These are phyloP conservation scores for Coniochaeta sp. DNA, from an alignment of 2,329 filamentous ascomycete genomes.

Conservation along the genomic window DNA sequence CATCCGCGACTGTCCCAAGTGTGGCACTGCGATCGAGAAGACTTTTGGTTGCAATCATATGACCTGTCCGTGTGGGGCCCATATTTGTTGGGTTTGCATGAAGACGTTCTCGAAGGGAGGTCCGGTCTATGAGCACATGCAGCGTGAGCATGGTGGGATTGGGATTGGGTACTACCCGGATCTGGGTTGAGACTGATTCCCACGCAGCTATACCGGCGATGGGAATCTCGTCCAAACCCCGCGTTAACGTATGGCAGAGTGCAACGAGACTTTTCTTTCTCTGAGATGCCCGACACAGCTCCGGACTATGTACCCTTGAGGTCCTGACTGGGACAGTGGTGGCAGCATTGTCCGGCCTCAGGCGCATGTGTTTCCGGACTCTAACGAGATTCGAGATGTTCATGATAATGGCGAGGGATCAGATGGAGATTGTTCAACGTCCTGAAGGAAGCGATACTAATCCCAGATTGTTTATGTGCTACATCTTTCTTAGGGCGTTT, in stretches of 20 bases:
- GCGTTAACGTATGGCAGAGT: not conserved
- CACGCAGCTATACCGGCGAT: not conserved
- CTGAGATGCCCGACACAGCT: not conserved
- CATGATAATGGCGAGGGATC: too few relatives aligned
- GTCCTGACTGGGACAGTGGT: too few relatives aligned
- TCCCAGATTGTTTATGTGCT: too few relatives aligned
- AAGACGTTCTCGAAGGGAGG: conserved; percentile 18
- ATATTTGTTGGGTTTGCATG: conserved; percentile 43
- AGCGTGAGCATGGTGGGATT: conserved; percentile 9
- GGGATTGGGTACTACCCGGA: not conserved
- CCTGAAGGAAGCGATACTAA: too few relatives aligned
- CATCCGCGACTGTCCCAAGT: conserved; percentile 26
- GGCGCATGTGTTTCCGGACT: too few relatives aligned
- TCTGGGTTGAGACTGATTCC: not conserved
- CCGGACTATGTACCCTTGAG: too few relatives aligned
- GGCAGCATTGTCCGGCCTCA: too few relatives aligned
- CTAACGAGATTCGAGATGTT: too few relatives aligned
- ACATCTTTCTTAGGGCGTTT: too few relatives aligned
- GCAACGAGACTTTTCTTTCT: not conserved
- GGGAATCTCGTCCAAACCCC: not conserved
- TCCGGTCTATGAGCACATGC: conserved; percentile 20
- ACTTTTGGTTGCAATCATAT: conserved; percentile 39
- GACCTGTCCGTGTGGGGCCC: conserved; percentile 30
- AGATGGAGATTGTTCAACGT: too few relatives aligned
- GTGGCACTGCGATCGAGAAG: conserved; percentile 18